Evolutionary conservation across 805 yeast genomes (phyloP), one percentile per base, ranked within the genome.

Genomic region (Scheffersomyces coipomensis): DNA sequence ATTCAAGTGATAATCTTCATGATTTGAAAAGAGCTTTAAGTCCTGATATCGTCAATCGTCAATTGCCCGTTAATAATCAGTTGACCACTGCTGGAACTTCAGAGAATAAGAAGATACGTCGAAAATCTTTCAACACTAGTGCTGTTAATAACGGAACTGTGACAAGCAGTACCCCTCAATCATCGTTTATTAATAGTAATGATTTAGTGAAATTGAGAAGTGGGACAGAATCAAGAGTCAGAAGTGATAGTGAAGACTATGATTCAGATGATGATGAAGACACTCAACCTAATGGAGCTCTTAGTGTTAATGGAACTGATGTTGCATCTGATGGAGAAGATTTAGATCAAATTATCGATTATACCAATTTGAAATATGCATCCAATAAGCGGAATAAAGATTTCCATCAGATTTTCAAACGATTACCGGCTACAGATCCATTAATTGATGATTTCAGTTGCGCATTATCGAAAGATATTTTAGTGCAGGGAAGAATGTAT

Each of bases 401-500:
- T 17, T 82, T 82, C 55, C 88, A 81, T 52, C 73, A 71, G 34
- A 51, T 74, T 12, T 83, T 83, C 57, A 73, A 77, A 31, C 73
- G 74, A 32, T 52, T 83, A 1, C 76, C 79, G 3, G 40, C 59
- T 1, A 57, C 53, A 19, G 90, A 83, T 49, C 58, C 68, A 22
- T 64, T 82, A n/a, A 65, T 83, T 29, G 79, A 74, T 19, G 88
- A 81, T 46, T 78, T 66, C 50, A 71, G 79, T 15, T 83, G 89
- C 62, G 89, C 89, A 0, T 64, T 76, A 22, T 79, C 81, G 15
- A 71, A 75, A 38, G 89, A 84, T 48, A 79, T 84, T 29, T 59
- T 84, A 23, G 68, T 81, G 13, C 90, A 84, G 45, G 90, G 90
- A 13, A 71, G 76, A 44, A 52, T 84, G 53, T 83, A 78, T 55